phyloP scores from a whole-genome alignment of 352 stramenopile species.

The Phytophthora aleatoria region DNA sequence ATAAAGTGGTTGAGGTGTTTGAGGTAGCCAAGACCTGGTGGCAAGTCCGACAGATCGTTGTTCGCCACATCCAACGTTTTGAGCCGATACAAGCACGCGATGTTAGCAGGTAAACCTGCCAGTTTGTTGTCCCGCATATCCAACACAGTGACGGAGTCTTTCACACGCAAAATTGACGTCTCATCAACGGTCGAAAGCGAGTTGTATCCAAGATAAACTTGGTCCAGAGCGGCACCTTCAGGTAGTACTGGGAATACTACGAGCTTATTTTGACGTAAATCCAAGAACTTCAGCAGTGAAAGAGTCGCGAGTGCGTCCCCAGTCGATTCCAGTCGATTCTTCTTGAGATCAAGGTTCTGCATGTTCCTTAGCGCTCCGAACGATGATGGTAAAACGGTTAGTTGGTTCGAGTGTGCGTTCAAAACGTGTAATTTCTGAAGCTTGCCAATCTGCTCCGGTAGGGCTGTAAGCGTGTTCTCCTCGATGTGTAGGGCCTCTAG shows the following conservation, averaged over 20 bases:
- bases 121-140: conserved; percentile 88
- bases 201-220: conserved; percentile 85
- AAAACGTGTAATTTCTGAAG: conserved; percentile 66
- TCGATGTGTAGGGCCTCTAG: conserved; percentile 68
- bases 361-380: conserved; percentile 56
- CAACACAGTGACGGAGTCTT: conserved; percentile 75
- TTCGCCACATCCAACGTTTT: conserved; percentile 87
- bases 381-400: conserved; percentile 49
- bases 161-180: conserved; percentile 55
- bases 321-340: conserved; percentile 67
- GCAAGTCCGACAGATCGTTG: conserved; percentile 80
- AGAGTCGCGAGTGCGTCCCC: conserved; percentile 47
- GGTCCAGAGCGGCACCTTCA: conserved; percentile 59
- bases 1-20: conserved; percentile 81
- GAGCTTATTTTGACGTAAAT: conserved; percentile 78
- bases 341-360: conserved; percentile 78
- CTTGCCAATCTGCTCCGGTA: conserved; percentile 60
- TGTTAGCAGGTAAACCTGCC: conserved; percentile 46
- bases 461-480: conserved; percentile 55
- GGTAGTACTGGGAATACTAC: conserved; percentile 66
- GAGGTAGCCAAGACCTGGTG: conserved; percentile 77
- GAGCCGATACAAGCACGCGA: conserved; percentile 62
- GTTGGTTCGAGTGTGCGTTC: conserved; percentile 65
- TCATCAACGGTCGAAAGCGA: conserved; percentile 60
- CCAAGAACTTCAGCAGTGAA: conserved; percentile 62